These are phyloP conservation scores for Carex myosuroides DNA, from an alignment of 176 grass and related monocot species.

Conservation along the genomic window DNA sequence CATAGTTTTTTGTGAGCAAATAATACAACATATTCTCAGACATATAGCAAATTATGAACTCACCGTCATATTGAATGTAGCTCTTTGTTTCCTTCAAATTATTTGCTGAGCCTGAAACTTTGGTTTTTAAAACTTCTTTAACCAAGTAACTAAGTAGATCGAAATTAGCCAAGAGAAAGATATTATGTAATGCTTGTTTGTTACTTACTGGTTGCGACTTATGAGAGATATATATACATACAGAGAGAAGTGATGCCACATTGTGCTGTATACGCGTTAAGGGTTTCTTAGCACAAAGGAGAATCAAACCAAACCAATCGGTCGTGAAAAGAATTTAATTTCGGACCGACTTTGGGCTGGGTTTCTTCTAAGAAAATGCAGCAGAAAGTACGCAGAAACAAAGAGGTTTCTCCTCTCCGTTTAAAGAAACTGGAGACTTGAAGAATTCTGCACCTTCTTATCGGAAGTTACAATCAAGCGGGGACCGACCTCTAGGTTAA, in stretches of 20 bases:
- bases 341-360: background rate
- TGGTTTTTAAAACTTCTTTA: background rate
- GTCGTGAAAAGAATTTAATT: background rate
- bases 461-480: background rate
- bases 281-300: background rate
- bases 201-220: background rate
- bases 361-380: background rate
- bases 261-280: background rate
- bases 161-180: background rate
- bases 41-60: background rate
- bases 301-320: background rate
- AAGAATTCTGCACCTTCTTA: background rate
- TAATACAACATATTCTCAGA: background rate
- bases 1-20: background rate
- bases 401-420: background rate
- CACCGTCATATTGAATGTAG: background rate
- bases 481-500: background rate
- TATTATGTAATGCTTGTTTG: background rate
- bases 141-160: background rate
- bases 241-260: background rate
- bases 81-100: background rate
- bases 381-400: background rate
- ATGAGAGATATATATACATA: background rate
- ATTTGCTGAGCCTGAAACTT: background rate
- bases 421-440: background rate